phyloP scores from a whole-genome alignment of 495 filamentous ascomycete genomes.

The Aspergillus cavernicola region DNA sequence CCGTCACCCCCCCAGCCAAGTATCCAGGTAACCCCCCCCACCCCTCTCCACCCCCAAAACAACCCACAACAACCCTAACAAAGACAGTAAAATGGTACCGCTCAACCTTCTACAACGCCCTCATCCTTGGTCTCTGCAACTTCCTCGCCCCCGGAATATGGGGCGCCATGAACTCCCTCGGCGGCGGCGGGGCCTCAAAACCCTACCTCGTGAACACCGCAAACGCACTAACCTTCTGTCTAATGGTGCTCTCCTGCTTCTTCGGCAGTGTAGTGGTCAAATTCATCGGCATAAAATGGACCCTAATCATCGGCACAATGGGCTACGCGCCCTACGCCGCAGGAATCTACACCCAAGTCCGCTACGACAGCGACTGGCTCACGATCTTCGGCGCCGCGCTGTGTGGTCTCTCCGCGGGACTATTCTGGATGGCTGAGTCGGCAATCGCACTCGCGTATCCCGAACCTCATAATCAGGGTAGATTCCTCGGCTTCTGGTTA shows the following conservation, averaged over 20 bases:
- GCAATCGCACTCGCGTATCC: slow-evolving; percentile 64
- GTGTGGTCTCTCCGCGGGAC: slow-evolving; percentile 60
- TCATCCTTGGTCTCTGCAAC: slow-evolving; percentile 60
- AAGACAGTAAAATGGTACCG: slow-evolving; percentile 59
- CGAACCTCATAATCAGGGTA: slow-evolving; percentile 58
- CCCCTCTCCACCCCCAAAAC: neutral
- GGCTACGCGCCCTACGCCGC: slow-evolving; percentile 65
- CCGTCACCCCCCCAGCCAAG: neutral
- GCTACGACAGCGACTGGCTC: slow-evolving; percentile 60
- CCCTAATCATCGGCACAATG: slow-evolving; percentile 61
- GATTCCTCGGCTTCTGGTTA: slow-evolving; percentile 59
- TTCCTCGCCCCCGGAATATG: slow-evolving; percentile 64
- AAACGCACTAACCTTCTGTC: slow-evolving; percentile 64
- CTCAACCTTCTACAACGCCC: slow-evolving; percentile 60
- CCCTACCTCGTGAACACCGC: slow-evolving; percentile 66
- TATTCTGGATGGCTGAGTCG: slow-evolving; percentile 66
- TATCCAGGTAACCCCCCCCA: slow-evolving; percentile 20
- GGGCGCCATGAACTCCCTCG: slow-evolving; percentile 67
- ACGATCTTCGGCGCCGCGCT: slow-evolving; percentile 59
- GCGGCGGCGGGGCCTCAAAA: slow-evolving; percentile 59
- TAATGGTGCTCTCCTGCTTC: slow-evolving; percentile 62
- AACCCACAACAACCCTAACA: slow-evolving; percentile 15
- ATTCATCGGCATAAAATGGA: slow-evolving; percentile 61
- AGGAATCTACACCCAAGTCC: slow-evolving; percentile 64
- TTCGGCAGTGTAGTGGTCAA: slow-evolving; percentile 51